A percentile compares a stretch with the other conserved stretches of the same genome.
phyloP scores from a whole-genome alignment of 1,139 yeast genomes.

The Schizosaccharomyces versatilis region DNA sequence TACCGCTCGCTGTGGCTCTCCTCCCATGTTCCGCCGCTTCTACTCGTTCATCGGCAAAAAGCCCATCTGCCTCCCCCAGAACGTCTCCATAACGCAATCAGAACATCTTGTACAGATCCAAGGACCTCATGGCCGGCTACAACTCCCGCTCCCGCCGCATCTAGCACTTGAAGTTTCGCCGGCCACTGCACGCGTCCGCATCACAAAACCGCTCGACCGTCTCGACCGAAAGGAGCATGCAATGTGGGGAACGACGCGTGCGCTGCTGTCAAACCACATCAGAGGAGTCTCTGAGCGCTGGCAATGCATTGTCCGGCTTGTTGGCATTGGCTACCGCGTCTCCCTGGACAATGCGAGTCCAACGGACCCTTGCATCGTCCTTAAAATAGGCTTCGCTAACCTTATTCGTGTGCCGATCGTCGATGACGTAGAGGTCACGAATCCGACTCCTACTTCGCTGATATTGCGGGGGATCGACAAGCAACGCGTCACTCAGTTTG shows the following conservation, averaged over 20 bases:
- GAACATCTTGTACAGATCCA: background rate
- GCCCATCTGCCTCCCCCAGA: background rate
- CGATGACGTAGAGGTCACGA: slow-evolving; percentile 43
- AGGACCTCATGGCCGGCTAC: background rate
- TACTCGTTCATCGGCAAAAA: background rate
- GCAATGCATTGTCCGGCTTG: slow-evolving; percentile 63
- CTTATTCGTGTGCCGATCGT: slow-evolving; percentile 30
- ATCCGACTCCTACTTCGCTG: slow-evolving; percentile 76
- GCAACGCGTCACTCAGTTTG: slow-evolving; percentile 70
- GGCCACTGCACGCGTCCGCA: too few relatives aligned
- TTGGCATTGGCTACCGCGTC: slow-evolving; percentile 95
- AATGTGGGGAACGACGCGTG: slow-evolving; percentile 90
- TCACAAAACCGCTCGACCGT: background rate
- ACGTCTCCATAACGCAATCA: background rate
- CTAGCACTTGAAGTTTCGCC: background rate
- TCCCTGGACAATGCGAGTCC: slow-evolving; percentile 27
- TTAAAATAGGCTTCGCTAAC: slow-evolving; percentile 15
- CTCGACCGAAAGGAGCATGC: slow-evolving; percentile 38
- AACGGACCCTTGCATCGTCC: slow-evolving; percentile 28
- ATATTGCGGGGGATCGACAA: slow-evolving; percentile 72
- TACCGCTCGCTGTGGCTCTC: background rate
- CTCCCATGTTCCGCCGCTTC: background rate
- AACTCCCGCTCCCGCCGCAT: background rate
- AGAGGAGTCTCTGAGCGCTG: slow-evolving; percentile 88
- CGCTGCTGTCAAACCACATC: slow-evolving; percentile 53